Percentiles rank a stretch among this genome's conserved stretches.
Evolutionary conservation across 2,329 filamentous ascomycete genomes (phyloP).

Genomic region (Phyllosticta citrichinensis): DNA sequence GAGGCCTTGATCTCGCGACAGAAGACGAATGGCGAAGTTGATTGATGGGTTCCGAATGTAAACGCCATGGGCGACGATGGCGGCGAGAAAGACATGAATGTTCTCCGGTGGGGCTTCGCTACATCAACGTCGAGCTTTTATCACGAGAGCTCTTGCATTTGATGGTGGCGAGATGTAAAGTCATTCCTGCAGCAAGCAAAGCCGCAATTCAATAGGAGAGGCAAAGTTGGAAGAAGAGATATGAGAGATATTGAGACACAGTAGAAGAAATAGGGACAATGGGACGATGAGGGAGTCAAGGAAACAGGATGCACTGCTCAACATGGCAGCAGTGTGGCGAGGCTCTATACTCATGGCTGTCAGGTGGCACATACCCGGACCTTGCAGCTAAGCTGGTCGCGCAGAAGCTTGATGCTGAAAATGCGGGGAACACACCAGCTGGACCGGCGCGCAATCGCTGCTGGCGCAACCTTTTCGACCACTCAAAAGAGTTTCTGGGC

Average conservation of each 20-base stretch:
- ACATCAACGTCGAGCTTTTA: neutral
- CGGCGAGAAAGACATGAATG: neutral
- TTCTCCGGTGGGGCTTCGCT: neutral
- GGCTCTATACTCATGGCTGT: neutral
- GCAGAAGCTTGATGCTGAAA: neutral
- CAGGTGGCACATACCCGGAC: neutral
- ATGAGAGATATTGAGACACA: neutral
- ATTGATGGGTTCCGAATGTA: slow-evolving; percentile 22
- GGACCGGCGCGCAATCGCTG: neutral
- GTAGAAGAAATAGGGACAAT: neutral
- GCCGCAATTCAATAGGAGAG: neutral
- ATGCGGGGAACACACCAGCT: neutral
- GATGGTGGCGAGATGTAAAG: neutral
- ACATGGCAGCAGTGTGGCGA: neutral
- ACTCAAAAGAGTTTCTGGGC: neutral
- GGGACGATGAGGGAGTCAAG: neutral
- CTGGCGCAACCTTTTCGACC: neutral
- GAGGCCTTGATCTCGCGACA: slow-evolving; percentile 23
- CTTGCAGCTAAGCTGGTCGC: neutral
- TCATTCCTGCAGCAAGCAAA: neutral
- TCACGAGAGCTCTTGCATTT: neutral
- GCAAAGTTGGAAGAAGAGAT: neutral
- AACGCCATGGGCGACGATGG: slow-evolving; percentile 17
- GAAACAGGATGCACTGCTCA: neutral
- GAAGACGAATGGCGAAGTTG: slow-evolving; percentile 16